A percentile compares a stretch with the other conserved stretches of the same genome.
Conservation (phyloP, 257 asterid genomes). For the Nicotiana tomentosiformis region DNA sequence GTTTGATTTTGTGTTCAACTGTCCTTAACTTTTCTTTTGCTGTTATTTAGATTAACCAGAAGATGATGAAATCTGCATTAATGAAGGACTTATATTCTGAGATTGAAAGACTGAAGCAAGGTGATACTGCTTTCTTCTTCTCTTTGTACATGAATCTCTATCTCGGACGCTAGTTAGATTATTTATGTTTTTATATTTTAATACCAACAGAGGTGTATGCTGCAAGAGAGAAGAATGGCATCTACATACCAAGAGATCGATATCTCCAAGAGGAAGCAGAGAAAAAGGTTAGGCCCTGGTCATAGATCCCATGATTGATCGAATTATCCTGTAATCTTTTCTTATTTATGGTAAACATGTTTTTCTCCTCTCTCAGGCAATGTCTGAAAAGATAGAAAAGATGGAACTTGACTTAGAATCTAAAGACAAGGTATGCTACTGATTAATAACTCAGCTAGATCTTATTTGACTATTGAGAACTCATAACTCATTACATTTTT, state of each 20-base stretch:
- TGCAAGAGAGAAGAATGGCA: conserved; percentile 97
- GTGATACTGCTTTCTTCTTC: conserved; percentile 20
- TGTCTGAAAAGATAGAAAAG: conserved; percentile 90
- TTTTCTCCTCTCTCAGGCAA: conserved; percentile 47
- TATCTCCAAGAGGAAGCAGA: conserved; percentile 99
- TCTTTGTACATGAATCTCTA: neutral
- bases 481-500: neutral
- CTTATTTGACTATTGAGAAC: neutral
- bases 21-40: conserved; percentile 1
- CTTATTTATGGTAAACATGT: conserved; percentile 7
- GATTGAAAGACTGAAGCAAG: conserved; percentile 94
- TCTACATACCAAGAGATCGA: conserved; percentile 93
- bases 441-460: conserved; percentile 9
- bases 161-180: neutral
- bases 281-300: conserved; percentile 56
- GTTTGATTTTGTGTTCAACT: conserved; percentile 13
- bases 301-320: conserved; percentile 6
- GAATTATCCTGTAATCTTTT: conserved; percentile 4
- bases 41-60: conserved; percentile 73
- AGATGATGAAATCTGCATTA: conserved; percentile 54
- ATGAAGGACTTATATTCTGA: conserved; percentile 41
- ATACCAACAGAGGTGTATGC: conserved; percentile 83
- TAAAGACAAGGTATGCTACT: conserved; percentile 73
- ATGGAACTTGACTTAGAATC: conserved; percentile 90
- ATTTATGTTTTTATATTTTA: neutral